phyloP scores from a whole-genome alignment of 352 stramenopile genomes.

The Phytophthora fragariaefolia region DNA sequence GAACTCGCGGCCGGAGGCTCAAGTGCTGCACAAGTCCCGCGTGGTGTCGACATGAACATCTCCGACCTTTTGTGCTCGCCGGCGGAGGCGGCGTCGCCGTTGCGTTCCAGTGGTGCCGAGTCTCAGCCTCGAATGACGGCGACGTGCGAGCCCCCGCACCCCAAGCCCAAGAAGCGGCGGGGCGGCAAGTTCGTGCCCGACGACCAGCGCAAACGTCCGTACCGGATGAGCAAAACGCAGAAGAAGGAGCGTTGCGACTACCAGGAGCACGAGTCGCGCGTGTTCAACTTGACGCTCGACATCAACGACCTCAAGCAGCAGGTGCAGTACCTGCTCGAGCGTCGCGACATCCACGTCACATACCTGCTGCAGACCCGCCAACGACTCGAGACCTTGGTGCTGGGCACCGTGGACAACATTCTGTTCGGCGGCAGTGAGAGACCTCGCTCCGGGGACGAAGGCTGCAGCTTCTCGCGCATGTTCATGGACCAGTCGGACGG shows the following conservation, averaged over 20 bases:
- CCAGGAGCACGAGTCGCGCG: slow-evolving; percentile 23
- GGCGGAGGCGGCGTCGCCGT: slow-evolving; percentile 4
- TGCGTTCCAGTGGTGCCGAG: neutral
- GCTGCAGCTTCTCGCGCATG: slow-evolving; percentile 38
- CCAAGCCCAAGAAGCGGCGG: slow-evolving; percentile 14
- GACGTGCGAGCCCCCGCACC: slow-evolving; percentile 10
- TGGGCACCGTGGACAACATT: slow-evolving; percentile 30
- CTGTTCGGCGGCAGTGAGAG: slow-evolving; percentile 27
- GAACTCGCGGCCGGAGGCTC: neutral
- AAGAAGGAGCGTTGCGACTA: slow-evolving; percentile 19
- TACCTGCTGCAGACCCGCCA: slow-evolving; percentile 28
- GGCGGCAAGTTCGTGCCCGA: slow-evolving; percentile 14
- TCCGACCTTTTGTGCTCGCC: slow-evolving; percentile 20
- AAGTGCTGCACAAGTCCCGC: neutral
- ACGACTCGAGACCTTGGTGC: slow-evolving; percentile 17
- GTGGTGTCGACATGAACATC: slow-evolving; percentile 21
- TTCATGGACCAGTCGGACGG: slow-evolving; percentile 37
- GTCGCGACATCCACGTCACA: slow-evolving; percentile 29
- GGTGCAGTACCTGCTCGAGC: slow-evolving; percentile 33
- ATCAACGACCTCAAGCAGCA: slow-evolving; percentile 42
- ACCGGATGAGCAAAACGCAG: slow-evolving; percentile 33
- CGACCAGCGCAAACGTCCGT: slow-evolving; percentile 29
- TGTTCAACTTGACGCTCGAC: slow-evolving; percentile 40
- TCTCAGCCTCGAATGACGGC: neutral
- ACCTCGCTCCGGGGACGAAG: slow-evolving; percentile 28